A percentile compares a stretch with the other conserved stretches of the same genome.
These are phyloP conservation scores for Backusella luteola DNA, from an alignment of 192 early-diverging fungal genomes.

Conservation along the genomic window DNA sequence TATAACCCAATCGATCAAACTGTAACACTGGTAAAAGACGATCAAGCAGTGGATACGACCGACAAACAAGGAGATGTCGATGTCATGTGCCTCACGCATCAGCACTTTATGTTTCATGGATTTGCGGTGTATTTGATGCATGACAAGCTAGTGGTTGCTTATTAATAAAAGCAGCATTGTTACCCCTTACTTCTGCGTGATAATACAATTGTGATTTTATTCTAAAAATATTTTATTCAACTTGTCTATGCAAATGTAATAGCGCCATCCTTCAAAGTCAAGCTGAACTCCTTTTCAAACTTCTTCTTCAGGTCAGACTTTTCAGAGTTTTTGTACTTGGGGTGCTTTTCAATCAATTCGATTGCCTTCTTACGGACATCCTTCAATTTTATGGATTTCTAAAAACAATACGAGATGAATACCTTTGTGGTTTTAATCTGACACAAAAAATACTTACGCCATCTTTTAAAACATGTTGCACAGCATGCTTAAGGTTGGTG, in stretches of 20 bases:
- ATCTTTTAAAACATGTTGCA: constrained; percentile 10
- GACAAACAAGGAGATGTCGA: too few species aligned
- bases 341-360: constrained; percentile 17
- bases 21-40: too few species aligned
- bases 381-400: constrained; percentile 9
- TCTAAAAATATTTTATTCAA: background rate
- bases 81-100: too few species aligned
- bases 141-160: too few species aligned
- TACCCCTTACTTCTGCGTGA: too few species aligned
- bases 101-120: too few species aligned
- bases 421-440: background rate
- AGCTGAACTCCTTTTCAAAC: constrained; percentile 13
- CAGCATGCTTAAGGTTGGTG: constrained; percentile 1
- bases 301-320: constrained; percentile 27
- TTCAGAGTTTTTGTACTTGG: constrained; percentile 13
- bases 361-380: constrained; percentile 25
- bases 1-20: too few species aligned
- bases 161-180: too few species aligned
- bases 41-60: too few species aligned
- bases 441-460: background rate
- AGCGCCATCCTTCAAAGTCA: constrained; percentile 5
- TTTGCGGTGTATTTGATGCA: too few species aligned
- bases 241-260: constrained; percentile 9
- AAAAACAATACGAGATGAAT: background rate
- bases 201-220: background rate